Conservation (phyloP, 441 rosid genomes). For the Adansonia gregorii region DNA sequence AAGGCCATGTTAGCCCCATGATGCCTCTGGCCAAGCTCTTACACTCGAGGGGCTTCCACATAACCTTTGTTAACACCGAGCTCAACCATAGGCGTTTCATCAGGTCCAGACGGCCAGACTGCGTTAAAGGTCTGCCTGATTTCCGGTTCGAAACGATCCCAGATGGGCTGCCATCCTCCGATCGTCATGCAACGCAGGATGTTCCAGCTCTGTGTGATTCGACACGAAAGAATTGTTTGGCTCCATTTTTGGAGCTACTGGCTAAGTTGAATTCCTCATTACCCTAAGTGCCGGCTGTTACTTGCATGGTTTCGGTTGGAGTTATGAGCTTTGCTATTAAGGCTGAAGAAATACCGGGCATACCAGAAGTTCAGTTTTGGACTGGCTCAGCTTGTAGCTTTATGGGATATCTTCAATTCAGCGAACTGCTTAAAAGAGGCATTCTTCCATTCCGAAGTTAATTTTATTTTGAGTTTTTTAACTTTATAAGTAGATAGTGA, state of each 20-base stretch:
- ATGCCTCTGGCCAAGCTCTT: conserved; percentile 41
- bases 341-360: conserved; percentile 25
- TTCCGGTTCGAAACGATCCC: conserved; percentile 25
- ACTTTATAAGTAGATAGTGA: background rate
- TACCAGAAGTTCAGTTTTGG: conserved; percentile 24
- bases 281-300: conserved; percentile 28
- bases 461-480: background rate
- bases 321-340: conserved; percentile 34
- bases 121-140: background rate
- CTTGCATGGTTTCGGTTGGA: conserved; percentile 33
- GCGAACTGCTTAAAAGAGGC: conserved; percentile 15
- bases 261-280: conserved; percentile 15
- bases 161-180: conserved; percentile 18
- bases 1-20: conserved; percentile 42
- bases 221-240: conserved; percentile 19
- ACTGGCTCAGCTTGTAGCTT: conserved; percentile 27
- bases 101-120: background rate
- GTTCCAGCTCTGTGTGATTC: conserved; percentile 20
- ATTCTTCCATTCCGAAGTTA: conserved; percentile 24
- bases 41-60: conserved; percentile 32
- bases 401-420: conserved; percentile 22
- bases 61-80: conserved; percentile 34
- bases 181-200: conserved; percentile 13
- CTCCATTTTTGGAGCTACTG: conserved; percentile 30
- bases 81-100: conserved; percentile 14